Evolutionary conservation across 345 rosid genomes (phyloP), one percentile per base, ranked within the genome.

Genomic region (Syzygium aromaticum): DNA sequence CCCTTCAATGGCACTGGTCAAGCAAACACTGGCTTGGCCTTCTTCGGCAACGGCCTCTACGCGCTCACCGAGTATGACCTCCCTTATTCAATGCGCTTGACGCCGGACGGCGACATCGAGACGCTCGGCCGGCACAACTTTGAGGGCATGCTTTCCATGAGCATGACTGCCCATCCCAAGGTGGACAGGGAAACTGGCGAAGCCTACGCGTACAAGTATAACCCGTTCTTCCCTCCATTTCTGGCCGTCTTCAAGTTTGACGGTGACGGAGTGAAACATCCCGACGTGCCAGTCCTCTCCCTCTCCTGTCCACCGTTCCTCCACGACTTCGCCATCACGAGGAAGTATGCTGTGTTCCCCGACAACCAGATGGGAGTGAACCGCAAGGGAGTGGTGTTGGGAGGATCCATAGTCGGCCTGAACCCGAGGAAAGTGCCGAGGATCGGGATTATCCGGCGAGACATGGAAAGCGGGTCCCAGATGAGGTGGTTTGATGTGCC

Each of bases 111-210:
- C 21, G 94, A 94, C 49, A 86, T 94, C 33, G 87, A 91, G 86
- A 94, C 94, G 2, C 4, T 89, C 9, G 91, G 93, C 2, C 91
- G 92, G 22, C 84, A 64, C 43, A 91, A 92, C 88, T 93, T 91
- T 86, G 91, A 91, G 49, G 93, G 93, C 43, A 92, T 91, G 83
- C 51, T 93, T 59, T 63, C 89, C 82, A 89, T 91, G 91, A 91
- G 93, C 90, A 93, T 93, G 94, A 93, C 95, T 54, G 94, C 95
- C 87, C 95, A 93, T 87, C 95, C 93, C 38, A 93, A 93, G 85
- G 46, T 67, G 16, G 95, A 92, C 57, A 57, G 88, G 11, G 90
- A 90, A 5, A 91, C 94, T 3, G 91, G 91, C 0, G 94, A 92
- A 87, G 89, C 91, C n/a, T 93, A 92, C 43, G 93, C 94, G 84